Evolutionary conservation across 192 early-diverging fungal genomes (phyloP).

Genomic region (Coemansia sp.): DNA sequence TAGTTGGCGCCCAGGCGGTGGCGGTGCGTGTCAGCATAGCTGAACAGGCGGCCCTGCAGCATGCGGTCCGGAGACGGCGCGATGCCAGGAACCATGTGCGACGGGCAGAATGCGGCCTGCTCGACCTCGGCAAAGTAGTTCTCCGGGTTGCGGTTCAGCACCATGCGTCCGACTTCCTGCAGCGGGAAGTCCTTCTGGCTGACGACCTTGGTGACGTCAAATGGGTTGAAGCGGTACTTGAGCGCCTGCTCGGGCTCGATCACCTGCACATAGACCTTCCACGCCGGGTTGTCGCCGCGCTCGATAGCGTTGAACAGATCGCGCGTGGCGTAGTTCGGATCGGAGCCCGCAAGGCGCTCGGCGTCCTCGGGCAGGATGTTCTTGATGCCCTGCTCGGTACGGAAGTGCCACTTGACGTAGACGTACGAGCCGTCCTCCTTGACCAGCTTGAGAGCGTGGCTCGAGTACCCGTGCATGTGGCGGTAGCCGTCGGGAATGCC

Average conservation of each 20-base stretch:
- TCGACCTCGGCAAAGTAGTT: conserved; percentile 88
- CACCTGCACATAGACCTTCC: conserved; percentile 73
- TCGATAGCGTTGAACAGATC: conserved; percentile 77
- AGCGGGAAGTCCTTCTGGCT: conserved; percentile 78
- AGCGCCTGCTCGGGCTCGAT: conserved; percentile 71
- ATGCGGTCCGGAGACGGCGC: conserved; percentile 77
- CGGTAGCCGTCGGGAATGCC: conserved; percentile 78
- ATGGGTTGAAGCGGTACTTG: conserved; percentile 69
- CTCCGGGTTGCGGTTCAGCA: conserved; percentile 77
- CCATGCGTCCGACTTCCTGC: conserved; percentile 73
- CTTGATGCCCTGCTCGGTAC: conserved; percentile 75
- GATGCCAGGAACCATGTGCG: conserved; percentile 79
- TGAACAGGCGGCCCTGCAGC: conserved; percentile 84
- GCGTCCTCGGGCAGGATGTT: conserved; percentile 67
- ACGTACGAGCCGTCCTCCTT: conserved; percentile 63
- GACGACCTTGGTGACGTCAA: conserved; percentile 82
- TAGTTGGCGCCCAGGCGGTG: conserved; percentile 82
- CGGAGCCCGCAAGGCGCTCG: conserved; percentile 54
- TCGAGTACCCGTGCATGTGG: conserved; percentile 81
- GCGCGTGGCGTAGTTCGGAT: conserved; percentile 75
- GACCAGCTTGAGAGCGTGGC: conserved; percentile 76
- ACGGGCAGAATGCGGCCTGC: conserved; percentile 78
- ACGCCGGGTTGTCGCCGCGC: conserved; percentile 66
- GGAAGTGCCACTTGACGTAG: conserved; percentile 82
- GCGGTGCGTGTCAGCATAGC: conserved; percentile 84